Base-by-base conservation (phyloP, 208 protist species). In the Trypanosoma platydactyli region DNA sequence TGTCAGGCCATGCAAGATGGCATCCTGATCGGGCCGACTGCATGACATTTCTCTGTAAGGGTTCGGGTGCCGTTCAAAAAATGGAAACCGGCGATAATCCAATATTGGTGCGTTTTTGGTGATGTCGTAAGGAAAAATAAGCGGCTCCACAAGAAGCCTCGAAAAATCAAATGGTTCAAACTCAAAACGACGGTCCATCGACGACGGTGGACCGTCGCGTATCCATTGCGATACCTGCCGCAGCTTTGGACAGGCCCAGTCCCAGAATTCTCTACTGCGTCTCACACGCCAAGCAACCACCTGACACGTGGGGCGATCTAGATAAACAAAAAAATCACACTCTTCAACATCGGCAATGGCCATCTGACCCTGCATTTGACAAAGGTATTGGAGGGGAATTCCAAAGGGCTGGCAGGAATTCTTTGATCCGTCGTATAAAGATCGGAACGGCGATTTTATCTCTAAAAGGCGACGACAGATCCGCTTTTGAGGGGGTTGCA, bases 251-350 rank as follows among this genome's bases (percentile, higher is more conserved):
- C 83, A 55, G 1, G 91, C 91, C 87, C 88, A 96, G 2, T 58
- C 44, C 88, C 91, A 96, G 48, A 94, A 96, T 27, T 76, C 77
- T 3, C 38, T 60, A 24, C 76, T 86, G 22, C 85, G 76, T 1
- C 77, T 54, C 56, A 96, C 91, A 16, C 91, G 79, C 89, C 88
- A 94, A 15, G 71, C 84, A 68, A 86, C 81, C 5, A 92, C 86
- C 71, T 89, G 75, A 49, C 78, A 86, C 9, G 27, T 5, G 0
- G 76, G 78, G 11, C 70, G 27, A 53, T 94, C 80, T 5, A 96
- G 62, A 63, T 87, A 96, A n/a, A 94, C 84, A 55, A 96, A 96
- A 45, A 96, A 96, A 62, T 96, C 91, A 73, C 91, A 96, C 64
- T 91, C 82, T n/a, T 90, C 83, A 18, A 77, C 77, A 45, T 81